Conservation (phyloP, 2,329 filamentous ascomycete genomes). For the Aspergillus awamori region DNA sequence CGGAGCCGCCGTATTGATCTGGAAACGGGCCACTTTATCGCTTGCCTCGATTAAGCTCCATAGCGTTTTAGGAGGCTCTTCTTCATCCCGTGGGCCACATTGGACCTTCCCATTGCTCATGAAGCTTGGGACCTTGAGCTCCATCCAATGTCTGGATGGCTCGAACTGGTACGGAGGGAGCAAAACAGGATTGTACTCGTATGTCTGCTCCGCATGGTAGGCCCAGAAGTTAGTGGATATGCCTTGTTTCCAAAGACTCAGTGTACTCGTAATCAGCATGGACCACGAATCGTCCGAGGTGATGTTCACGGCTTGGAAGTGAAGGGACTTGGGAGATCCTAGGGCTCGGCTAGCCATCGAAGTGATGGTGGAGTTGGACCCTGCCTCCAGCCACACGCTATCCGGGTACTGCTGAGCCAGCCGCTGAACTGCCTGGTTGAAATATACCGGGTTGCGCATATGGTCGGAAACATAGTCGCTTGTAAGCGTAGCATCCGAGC, state of each 20-base stretch:
- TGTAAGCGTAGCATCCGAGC: no score
- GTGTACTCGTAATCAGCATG: constrained; percentile 28
- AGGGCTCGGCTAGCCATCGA: constrained; percentile 6
- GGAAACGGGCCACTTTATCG: constrained; percentile 37
- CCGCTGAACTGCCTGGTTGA: constrained; percentile 48
- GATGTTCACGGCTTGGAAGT: constrained; percentile 14
- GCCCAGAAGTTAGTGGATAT: constrained; percentile 20
- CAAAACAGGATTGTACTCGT: constrained; percentile 23
- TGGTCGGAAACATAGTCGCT: constrained; percentile 25
- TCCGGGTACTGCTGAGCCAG: constrained; percentile 34
- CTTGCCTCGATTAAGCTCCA: constrained; percentile 12
- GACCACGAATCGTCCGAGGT: background rate
- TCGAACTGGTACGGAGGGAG: constrained; percentile 50
- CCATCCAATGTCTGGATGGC: constrained; percentile 40
- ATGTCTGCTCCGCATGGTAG: constrained; percentile 23
- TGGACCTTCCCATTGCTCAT: background rate
- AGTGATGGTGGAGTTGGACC: constrained; percentile 32
- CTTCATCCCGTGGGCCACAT: no score
- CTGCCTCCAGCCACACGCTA: constrained; percentile 48
- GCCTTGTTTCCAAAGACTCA: constrained; percentile 45
- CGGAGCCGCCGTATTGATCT: constrained; percentile 43
- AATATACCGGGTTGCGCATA: constrained; percentile 51
- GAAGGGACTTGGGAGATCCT: background rate
- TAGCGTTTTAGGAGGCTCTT: background rate
- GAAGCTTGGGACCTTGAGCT: constrained; percentile 9